phyloP scores from a whole-genome alignment of 2,329 filamentous ascomycete genomes.

The Fusarium sp. region DNA sequence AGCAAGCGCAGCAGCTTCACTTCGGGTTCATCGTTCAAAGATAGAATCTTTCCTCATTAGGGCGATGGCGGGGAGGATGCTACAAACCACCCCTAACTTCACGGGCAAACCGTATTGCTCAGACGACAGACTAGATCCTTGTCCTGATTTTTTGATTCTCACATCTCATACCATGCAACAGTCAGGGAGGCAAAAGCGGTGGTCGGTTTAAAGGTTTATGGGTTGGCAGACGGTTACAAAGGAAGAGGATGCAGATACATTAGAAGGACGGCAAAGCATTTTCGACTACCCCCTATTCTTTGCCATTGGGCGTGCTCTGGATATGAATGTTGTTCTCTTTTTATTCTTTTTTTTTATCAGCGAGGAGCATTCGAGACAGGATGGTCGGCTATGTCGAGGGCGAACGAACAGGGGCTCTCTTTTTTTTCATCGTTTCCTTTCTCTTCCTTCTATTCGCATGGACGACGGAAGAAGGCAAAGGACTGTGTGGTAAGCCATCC shows the following conservation, averaged over 20 bases:
- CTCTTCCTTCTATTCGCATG: conserved; percentile 26
- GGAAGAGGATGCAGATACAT: conserved; percentile 11
- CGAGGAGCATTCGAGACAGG: conserved; percentile 41
- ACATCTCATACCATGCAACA: background rate
- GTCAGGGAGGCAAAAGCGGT: conserved; percentile 2
- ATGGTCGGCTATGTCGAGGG: conserved; percentile 23
- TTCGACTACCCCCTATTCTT: conserved; percentile 11
- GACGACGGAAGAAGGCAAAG: conserved; percentile 15
- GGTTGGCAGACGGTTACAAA: background rate
- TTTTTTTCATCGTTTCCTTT: background rate
- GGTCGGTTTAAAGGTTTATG: background rate
- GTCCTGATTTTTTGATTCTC: background rate
- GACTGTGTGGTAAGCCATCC: conserved; percentile 30
- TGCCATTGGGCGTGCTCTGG: conserved; percentile 25
- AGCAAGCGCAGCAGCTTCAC: conserved; percentile 44
- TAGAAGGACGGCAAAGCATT: conserved; percentile 13
- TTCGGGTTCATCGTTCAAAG: conserved; percentile 47
- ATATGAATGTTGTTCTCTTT: conserved; percentile 27
- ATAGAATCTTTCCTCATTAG: conserved; percentile 45
- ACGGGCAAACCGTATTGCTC: background rate
- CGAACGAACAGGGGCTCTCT: conserved; percentile 11
- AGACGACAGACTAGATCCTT: background rate
- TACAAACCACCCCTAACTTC: background rate
- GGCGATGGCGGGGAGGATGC: background rate
- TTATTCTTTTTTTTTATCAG: conserved; percentile 22